Percentiles rank a stretch among this genome's conserved stretches.
phyloP scores from a whole-genome alignment of 2,329 filamentous ascomycete genomes.

The Didymella keratinophila region DNA sequence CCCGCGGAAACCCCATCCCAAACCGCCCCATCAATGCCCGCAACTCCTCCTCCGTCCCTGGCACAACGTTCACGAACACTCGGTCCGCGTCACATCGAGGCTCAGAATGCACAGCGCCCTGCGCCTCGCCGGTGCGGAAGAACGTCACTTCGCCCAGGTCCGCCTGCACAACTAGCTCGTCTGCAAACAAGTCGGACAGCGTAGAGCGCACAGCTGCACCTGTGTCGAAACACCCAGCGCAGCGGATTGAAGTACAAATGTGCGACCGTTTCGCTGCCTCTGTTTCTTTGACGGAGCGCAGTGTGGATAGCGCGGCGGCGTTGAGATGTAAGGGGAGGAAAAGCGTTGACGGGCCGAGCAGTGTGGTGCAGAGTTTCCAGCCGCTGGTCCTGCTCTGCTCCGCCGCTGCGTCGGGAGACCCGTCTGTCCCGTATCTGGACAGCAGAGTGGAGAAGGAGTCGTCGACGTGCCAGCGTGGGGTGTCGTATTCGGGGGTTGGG shows the following conservation, averaged over 20 bases:
- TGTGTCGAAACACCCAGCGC: slow-evolving; percentile 55
- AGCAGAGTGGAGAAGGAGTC: slow-evolving; percentile 54
- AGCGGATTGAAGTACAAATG: slow-evolving; percentile 54
- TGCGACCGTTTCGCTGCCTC: slow-evolving; percentile 43
- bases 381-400: slow-evolving; percentile 19
- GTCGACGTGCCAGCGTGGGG: slow-evolving; percentile 60
- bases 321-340: slow-evolving; percentile 43
- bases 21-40: slow-evolving; percentile 41
- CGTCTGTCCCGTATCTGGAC: too few relatives aligned
- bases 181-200: slow-evolving; percentile 42
- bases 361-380: slow-evolving; percentile 60
- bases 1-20: slow-evolving; percentile 41
- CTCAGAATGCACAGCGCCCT: slow-evolving; percentile 56
- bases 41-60: slow-evolving; percentile 44
- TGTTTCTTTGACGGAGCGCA: slow-evolving; percentile 37
- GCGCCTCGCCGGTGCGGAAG: slow-evolving; percentile 54
- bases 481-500: slow-evolving; percentile 55
- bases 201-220: slow-evolving; percentile 51
- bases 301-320: slow-evolving; percentile 43
- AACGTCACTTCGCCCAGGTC: slow-evolving; percentile 49
- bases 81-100: slow-evolving; percentile 41
- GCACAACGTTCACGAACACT: slow-evolving; percentile 51
- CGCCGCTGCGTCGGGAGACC: background rate
- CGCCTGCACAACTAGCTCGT: slow-evolving; percentile 6
- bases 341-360: slow-evolving; percentile 58